phyloP scores from a whole-genome alignment of 768 basidiomycete genomes.

The Sarcomyxa edulis region DNA sequence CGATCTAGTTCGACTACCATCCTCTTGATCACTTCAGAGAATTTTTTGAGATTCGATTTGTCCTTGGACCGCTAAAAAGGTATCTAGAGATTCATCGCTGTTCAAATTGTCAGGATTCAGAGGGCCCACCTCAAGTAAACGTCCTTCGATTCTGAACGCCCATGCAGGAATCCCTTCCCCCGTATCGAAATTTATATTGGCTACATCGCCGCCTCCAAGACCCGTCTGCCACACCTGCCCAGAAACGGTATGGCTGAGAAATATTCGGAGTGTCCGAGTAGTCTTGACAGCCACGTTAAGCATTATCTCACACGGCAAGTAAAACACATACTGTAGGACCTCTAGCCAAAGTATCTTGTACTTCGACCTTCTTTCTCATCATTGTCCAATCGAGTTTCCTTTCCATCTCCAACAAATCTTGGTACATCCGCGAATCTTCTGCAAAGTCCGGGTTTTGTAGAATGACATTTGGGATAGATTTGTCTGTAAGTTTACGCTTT shows the following conservation, averaged over 20 bases:
- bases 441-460: slow-evolving; percentile 71
- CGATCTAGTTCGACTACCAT: slow-evolving; percentile 87
- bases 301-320: neutral
- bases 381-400: slow-evolving; percentile 94
- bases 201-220: slow-evolving; percentile 36
- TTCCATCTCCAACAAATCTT: slow-evolving; percentile 83
- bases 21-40: slow-evolving; percentile 79
- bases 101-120: neutral
- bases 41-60: slow-evolving; percentile 62
- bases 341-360: slow-evolving; percentile 81
- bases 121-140: slow-evolving; percentile 66
- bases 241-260: slow-evolving; percentile 83
- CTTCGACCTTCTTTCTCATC: slow-evolving; percentile 83
- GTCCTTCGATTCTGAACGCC: slow-evolving; percentile 83
- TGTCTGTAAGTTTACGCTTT: slow-evolving; percentile 77
- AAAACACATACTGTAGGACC: slow-evolving; percentile 54
- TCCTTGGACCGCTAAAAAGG: slow-evolving; percentile 62
- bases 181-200: slow-evolving; percentile 59
- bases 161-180: slow-evolving; percentile 89
- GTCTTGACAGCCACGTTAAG: slow-evolving; percentile 38
- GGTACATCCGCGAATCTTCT: slow-evolving; percentile 82
- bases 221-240: slow-evolving; percentile 81
- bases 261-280: slow-evolving; percentile 78
- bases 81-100: slow-evolving; percentile 29
- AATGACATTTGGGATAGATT: slow-evolving; percentile 71